phyloP scores from a whole-genome alignment of 176 grass and related monocot species.

The Ananas comosus region DNA sequence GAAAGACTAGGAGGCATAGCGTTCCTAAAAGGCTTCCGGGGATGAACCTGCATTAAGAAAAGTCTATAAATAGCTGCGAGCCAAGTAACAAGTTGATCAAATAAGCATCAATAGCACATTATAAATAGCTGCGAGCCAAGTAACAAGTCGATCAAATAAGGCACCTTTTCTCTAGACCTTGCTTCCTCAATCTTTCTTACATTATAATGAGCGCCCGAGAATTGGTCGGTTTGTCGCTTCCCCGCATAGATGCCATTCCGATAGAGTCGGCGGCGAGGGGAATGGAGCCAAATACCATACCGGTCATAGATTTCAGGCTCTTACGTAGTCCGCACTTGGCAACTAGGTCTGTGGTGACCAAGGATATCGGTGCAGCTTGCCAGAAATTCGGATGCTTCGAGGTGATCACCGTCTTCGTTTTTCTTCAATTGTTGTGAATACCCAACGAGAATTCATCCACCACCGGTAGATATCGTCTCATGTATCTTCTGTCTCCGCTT shows the following conservation, averaged over 20 bases:
- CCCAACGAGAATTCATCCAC: background rate
- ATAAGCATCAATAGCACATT: background rate
- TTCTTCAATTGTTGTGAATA: conserved; percentile 14
- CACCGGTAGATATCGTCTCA: no score
- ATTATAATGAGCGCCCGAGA: no score
- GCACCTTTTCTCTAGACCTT: background rate
- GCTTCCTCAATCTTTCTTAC: conserved; percentile 2
- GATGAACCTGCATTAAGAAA: conserved; percentile 2
- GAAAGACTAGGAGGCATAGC: no score
- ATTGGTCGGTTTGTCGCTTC: no score
- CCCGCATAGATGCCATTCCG: no score
- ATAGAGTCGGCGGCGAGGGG: no score
- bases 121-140: no score
- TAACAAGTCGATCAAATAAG: conserved; percentile 3
- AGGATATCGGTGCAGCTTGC: conserved; percentile 35
- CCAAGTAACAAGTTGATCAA: conserved; percentile 5
- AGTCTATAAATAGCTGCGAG: conserved; percentile 21
- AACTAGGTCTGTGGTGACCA: background rate
- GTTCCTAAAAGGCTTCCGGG: background rate
- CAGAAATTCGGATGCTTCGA: conserved; percentile 37
- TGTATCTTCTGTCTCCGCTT: no score
- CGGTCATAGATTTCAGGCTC: conserved; percentile 39
- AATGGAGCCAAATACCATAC: conserved; percentile 6
- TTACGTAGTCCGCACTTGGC: conserved; percentile 19
- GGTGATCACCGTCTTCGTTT: conserved; percentile 9